phyloP scores from a whole-genome alignment of 2,329 filamentous ascomycete species.

The Fusarium decemcellulare region DNA sequence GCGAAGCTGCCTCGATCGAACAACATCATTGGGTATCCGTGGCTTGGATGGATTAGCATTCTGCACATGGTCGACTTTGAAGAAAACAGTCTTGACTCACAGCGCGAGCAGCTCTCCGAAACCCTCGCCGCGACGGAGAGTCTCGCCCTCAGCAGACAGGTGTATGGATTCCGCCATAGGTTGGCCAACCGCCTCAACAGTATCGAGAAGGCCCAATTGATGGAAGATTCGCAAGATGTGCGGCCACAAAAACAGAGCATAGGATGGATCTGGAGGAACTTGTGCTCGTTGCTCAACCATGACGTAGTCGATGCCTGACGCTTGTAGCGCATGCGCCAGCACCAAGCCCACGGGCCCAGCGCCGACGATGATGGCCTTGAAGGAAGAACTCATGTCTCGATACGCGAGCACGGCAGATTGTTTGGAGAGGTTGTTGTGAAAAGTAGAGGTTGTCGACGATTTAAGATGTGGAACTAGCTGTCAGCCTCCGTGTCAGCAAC shows the following conservation, averaged over 20 bases:
- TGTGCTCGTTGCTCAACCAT: constrained; percentile 30
- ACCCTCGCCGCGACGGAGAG: neutral
- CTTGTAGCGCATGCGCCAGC: constrained; percentile 23
- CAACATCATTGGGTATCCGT: constrained; percentile 25
- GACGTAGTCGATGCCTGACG: constrained; percentile 16
- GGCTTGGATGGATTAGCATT: neutral
- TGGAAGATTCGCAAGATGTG: constrained; percentile 27
- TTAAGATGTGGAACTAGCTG: neutral
- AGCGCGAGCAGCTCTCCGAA: constrained; percentile 8
- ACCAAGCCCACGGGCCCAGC: constrained; percentile 25
- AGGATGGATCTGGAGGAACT: constrained; percentile 24
- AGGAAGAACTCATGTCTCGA: constrained; percentile 5
- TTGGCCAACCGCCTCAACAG: constrained; percentile 4
- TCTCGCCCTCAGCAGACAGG: constrained; percentile 12
- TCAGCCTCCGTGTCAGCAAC: neutral
- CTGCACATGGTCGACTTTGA: rapidly evolving
- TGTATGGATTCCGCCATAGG: constrained; percentile 20
- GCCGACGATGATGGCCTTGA: constrained; percentile 28
- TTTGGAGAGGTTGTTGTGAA: neutral
- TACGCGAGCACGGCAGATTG: neutral
- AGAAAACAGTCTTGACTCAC: rapidly evolving
- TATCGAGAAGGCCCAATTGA: constrained; percentile 19
- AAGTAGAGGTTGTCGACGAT: neutral
- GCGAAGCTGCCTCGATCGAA: constrained; percentile 31
- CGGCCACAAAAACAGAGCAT: constrained; percentile 28